phyloP scores from a whole-genome alignment of 75 land plant species.

The Pinus tabuliformis region DNA sequence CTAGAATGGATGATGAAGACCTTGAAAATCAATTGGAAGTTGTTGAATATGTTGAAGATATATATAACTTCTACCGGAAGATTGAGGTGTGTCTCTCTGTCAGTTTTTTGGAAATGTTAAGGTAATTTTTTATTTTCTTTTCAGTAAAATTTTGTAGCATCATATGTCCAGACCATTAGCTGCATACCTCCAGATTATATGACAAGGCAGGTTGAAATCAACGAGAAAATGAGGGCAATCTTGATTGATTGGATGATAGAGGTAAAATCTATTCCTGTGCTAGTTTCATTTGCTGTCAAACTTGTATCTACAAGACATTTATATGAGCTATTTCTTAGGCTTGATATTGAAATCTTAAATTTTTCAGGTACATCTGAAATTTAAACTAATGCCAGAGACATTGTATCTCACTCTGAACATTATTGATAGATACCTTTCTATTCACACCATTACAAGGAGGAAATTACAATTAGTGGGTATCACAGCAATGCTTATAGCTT shows the following conservation, averaged over 20 bases:
- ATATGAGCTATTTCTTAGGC: neutral
- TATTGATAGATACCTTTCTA: slow-evolving; percentile 67
- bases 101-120: neutral
- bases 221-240: slow-evolving; percentile 85
- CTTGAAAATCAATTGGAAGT: slow-evolving; percentile 71
- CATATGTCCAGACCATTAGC: slow-evolving; percentile 32
- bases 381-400: slow-evolving; percentile 86
- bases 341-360: neutral
- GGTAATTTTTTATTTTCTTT: neutral
- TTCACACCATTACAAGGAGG: slow-evolving; percentile 43
- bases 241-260: slow-evolving; percentile 89
- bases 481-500: slow-evolving; percentile 84
- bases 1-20: slow-evolving; percentile 76
- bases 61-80: slow-evolving; percentile 77
- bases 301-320: neutral
- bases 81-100: slow-evolving; percentile 39
- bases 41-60: slow-evolving; percentile 90
- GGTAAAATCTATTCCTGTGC: slow-evolving; percentile 14
- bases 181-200: slow-evolving; percentile 66
- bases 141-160: neutral
- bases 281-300: neutral
- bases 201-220: slow-evolving; percentile 71
- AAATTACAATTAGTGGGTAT: slow-evolving; percentile 78
- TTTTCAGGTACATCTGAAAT: slow-evolving; percentile 63
- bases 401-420: slow-evolving; percentile 71